Percentiles rank a stretch among this genome's conserved stretches.
These are phyloP conservation scores for Macadamia integrifolia DNA, from an alignment of 164 flowering plant species.

Conservation along the genomic window DNA sequence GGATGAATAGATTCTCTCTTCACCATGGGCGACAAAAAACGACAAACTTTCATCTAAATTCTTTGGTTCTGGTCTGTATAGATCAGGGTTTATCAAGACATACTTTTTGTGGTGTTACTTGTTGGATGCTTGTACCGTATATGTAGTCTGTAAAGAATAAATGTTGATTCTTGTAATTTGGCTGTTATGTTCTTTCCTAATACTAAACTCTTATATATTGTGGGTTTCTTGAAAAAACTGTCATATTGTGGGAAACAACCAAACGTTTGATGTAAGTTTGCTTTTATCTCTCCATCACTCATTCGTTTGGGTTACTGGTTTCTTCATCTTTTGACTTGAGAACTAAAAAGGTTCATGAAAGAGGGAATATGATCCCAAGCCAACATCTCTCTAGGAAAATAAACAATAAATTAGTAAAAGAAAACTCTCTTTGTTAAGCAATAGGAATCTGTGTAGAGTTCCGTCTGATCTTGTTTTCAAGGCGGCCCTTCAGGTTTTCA, in stretches of 20 bases:
- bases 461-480: constrained; percentile 1
- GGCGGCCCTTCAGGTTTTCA: neutral
- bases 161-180: neutral
- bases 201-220: too few species aligned
- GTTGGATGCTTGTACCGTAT: too few species aligned
- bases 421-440: neutral
- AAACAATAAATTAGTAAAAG: neutral
- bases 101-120: too few species aligned
- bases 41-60: too few species aligned
- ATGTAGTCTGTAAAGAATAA: too few species aligned
- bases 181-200: too few species aligned
- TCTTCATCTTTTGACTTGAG: neutral
- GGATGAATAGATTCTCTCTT: too few species aligned
- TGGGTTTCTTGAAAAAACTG: too few species aligned
- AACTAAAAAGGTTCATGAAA: neutral
- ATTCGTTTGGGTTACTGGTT: neutral
- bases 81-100: too few species aligned
- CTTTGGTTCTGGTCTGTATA: too few species aligned
- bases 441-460: constrained; percentile 6
- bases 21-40: too few species aligned
- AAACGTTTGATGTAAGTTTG: neutral
- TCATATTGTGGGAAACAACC: neutral
- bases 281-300: neutral
- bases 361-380: constrained; percentile 16
- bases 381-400: neutral